Base-by-base conservation (phyloP, 2,329 filamentous ascomycete species). In the Xylaria arbuscula region DNA sequence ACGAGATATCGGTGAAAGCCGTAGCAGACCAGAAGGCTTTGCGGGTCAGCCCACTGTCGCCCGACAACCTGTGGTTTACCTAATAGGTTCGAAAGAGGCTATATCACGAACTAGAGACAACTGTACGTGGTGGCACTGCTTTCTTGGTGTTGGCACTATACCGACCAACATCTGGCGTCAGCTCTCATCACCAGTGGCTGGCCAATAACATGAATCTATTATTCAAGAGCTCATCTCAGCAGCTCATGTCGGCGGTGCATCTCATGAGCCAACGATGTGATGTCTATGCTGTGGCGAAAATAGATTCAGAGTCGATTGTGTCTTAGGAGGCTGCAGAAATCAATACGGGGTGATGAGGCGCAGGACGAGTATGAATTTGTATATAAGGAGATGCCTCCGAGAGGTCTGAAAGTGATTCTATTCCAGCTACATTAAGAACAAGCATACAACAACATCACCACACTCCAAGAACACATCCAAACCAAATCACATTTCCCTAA, bases 141-240 rank as follows among this genome's bases (percentile, higher is more conserved):
- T 19, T 55, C 40, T 51, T 38, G 24, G 34, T 55, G 51, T 24
- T 32, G 40, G 62, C 22, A 42, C 32, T 45, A 45, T 32, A 28
- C 9, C 40, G 61, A 19, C 42, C 17, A 60, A 47, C 55, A 28
- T 28, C n/a, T 22, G 19, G 28, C 8, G 64, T 68, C 57, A 62
- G 57, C 57, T 24, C 48, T 64, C 34, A 63, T 24, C 38, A 2
- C 40, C 42, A 34, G 2, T 22, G 19, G 36, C 34, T 4, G 9
- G 28, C 68, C 65, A 70, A 62, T 68, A 28, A 42, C 28, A 48
- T 6, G 24, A 59, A 58, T 64, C 57, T 62, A 34, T 67, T 69
- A 60, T 55, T 51, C 34, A 51, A 51, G 34, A 56, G 38, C 11
- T 63, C 24, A 13, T 47, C 36, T 50, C 22, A 48, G 61, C 56